Evolutionary conservation across 2,329 filamentous ascomycete species (phyloP).

Genomic region (Talaromyces sp.): DNA sequence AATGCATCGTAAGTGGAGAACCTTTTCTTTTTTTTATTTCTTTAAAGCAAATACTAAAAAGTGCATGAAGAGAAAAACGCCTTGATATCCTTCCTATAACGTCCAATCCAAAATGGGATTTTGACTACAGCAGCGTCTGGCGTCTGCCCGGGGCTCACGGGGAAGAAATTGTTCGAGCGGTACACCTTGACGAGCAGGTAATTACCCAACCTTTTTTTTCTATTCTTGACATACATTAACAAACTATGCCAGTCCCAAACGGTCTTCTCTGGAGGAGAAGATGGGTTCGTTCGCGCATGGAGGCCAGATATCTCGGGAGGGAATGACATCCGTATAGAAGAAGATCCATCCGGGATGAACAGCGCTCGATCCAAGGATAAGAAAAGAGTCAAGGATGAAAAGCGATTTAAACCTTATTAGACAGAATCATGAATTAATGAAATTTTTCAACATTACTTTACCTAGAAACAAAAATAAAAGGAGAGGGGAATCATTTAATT

Average conservation of each 20-base stretch:
- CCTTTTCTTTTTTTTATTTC: neutral
- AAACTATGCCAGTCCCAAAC: slow-evolving; percentile 25
- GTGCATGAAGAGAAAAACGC: slow-evolving; percentile 28
- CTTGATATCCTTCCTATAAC: slow-evolving; percentile 40
- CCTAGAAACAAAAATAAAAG: neutral
- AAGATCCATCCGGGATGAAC: slow-evolving; percentile 18
- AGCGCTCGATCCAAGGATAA: slow-evolving; percentile 26
- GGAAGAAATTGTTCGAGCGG: slow-evolving; percentile 43
- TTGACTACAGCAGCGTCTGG: slow-evolving; percentile 36
- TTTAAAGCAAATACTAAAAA: neutral
- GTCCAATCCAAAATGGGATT: slow-evolving; percentile 30
- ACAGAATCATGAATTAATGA: slow-evolving; percentile 14
- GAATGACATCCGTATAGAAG: slow-evolving; percentile 5
- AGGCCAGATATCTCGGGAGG: slow-evolving; percentile 20
- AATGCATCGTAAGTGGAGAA: slow-evolving; percentile 42
- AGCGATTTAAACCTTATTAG: slow-evolving; percentile 34
- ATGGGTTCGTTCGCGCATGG: slow-evolving; percentile 39
- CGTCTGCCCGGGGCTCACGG: slow-evolving; percentile 44
- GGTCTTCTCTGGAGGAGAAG: slow-evolving; percentile 43
- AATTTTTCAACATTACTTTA: no score
- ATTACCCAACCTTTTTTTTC: slow-evolving; percentile 1
- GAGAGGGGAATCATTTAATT: neutral
- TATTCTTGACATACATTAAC: neutral
- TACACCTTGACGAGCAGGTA: slow-evolving; percentile 42
- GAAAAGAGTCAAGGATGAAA: slow-evolving; percentile 26